Conservation (phyloP, 257 asterid species). For the Solanum sparsipilum region DNA sequence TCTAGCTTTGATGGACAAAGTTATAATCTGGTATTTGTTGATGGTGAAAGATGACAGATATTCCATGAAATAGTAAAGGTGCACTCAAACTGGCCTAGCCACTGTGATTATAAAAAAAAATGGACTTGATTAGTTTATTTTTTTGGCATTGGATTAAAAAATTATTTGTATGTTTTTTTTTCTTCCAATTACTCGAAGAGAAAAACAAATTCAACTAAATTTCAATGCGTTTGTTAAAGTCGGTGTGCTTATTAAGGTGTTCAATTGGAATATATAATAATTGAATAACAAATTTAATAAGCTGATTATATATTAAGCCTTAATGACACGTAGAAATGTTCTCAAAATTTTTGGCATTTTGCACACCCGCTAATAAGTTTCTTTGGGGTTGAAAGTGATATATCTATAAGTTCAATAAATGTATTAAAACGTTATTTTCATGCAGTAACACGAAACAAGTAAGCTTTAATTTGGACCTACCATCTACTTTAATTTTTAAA, state of each 20-base stretch:
- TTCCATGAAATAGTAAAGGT: neutral
- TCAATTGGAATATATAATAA: neutral
- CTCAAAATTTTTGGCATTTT: neutral
- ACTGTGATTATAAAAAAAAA: neutral
- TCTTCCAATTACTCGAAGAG: neutral
- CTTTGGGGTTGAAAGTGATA: neutral
- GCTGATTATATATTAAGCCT: neutral
- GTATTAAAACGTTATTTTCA: neutral
- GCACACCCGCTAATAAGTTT: neutral
- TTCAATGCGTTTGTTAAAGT: neutral
- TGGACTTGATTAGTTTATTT: neutral
- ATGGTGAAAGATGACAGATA: neutral
- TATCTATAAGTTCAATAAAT: neutral
- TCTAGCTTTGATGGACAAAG: neutral
- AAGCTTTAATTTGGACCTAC: neutral
- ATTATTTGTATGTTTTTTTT: neutral
- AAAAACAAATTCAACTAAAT: neutral
- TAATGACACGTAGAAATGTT: neutral
- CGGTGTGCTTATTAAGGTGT: neutral
- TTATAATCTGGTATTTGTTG: neutral
- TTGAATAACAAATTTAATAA: neutral
- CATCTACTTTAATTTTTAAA: neutral
- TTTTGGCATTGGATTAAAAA: neutral
- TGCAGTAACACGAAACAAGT: neutral
- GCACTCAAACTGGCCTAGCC: rapidly evolving